Evolutionary conservation across 2,329 filamentous ascomycete genomes (phyloP), one percentile per base, ranked within the genome.

Genomic region (Polytolypa hystricis): DNA sequence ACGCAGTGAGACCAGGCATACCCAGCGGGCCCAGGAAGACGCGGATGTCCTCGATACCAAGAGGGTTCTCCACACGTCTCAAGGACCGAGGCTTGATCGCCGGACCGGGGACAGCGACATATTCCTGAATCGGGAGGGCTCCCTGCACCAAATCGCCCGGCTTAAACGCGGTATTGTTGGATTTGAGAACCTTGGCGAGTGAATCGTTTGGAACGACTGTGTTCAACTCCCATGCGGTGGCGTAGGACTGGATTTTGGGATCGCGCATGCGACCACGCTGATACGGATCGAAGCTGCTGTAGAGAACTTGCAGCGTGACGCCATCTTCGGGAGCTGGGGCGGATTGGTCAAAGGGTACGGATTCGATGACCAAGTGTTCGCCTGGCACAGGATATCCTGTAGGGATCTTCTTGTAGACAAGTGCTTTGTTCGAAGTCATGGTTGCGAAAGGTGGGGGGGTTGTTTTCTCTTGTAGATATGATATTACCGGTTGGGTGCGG

Each of bases 271-370:
- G 74, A 42, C 81, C 81, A 39, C 86, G 81, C 67, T 83, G 76
- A 66, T 93, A 93, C 2, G 85, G 85, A 59, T 93, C 85, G 62
- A 81, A 81, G 27, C 82, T 87, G 45, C 77, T 69, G 58, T 81
- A 84, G 51, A 80, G 71, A 48, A 81, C 73, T 63, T 84, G 74
- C 45, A 80, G 62, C 20, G 74, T 74, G 33, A 93, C 57, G 27
- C 84, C 79, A 44, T 81, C 80, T 30, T 71, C 56, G 16, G 76
- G 70, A 18, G 77, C 70, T 4, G 71, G 47, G 17, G 56, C 49
- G 35, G 48, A 51, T 46, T 78, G 61, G 54, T 91, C 82, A 45
- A 87, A 77, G 14, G 74, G 68, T 41, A 71, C 71, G 46, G 70
- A 61, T 58, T 91, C 80, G 41, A 86, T 54, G 15, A 61, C 64